Base-by-base conservation (phyloP, 805 yeast genomes). In the Wickerhamomyces rabaulensis region DNA sequence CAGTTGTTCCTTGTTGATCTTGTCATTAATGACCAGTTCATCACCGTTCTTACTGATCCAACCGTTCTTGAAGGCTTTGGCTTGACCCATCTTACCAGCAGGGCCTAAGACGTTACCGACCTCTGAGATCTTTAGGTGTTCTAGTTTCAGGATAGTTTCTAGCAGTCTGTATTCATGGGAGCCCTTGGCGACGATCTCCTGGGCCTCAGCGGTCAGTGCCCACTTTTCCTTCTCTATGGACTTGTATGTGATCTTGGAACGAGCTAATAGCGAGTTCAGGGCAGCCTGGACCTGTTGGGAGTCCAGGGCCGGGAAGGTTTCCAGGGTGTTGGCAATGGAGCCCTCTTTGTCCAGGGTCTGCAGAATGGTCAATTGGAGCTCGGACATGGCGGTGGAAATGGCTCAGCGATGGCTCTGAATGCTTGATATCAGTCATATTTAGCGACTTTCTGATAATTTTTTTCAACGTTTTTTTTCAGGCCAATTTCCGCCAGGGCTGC, bases 21-120 rank as follows among this genome's bases (percentile, higher is more conserved):
- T 68, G 1, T 64, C 70, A 43, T 62, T 79, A 25, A 87, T 64
- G 43, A 87, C 78, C 56, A 92, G 76, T 60, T 76, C 80, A 57
- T 87, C 95, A 48, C 92, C 95, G 49, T 84, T 87, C 66, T 95
- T 94, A 53, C 78, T 71, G 59, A 94, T 83, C 99, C 99, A 94
- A 38, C 95, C 95, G 66, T 91, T 91, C 69, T 90, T 92, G 78
- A 94, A 95, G 16, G 98, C 99, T 61, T 91, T 83, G 57, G 95
- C 96, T 71, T 94, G 99, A 52, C 99, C 99, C 53, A 92, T 76
- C 57, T 84, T 83, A 52, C 97, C 98, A 49, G 80, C 80, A 44
- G 80, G 71, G 47, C 97, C 97, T 69, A 92, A 73, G 54, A 84
- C 77, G 46, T 81, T 64, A 43, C 70, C 69, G 45, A 86, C 87